These are phyloP conservation scores for Saccharum hybrid DNA, from an alignment of 202 grass and related monocot genomes.

Conservation along the genomic window DNA sequence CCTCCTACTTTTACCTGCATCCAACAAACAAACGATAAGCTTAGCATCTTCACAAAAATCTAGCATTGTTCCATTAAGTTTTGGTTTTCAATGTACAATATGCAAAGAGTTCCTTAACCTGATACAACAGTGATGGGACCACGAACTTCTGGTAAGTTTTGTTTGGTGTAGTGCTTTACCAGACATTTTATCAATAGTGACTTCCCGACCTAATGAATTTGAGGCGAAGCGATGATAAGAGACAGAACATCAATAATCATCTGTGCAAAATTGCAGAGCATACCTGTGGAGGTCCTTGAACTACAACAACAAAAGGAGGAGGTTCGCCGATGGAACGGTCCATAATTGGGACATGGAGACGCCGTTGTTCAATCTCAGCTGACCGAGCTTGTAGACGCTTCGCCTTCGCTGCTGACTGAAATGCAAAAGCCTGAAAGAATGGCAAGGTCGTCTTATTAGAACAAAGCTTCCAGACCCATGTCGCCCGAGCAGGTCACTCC, in stretches of 20 bases:
- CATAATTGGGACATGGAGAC: conserved; percentile 84
- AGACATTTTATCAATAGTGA: conserved; percentile 94
- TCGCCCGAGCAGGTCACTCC: not conserved
- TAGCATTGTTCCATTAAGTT: not conserved
- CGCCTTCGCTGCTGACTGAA: conserved; percentile 83
- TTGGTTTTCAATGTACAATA: not conserved
- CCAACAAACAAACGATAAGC: conserved; percentile 8
- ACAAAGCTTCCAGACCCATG: not conserved
- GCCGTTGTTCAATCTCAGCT: conserved; percentile 82
- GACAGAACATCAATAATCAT: conserved; percentile 3
- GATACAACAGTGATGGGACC: conserved; percentile 96
- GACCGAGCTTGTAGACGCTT: conserved; percentile 80
- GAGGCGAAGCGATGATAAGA: conserved; percentile 35
- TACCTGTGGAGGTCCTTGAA: conserved; percentile 92
- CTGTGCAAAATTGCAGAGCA: conserved; percentile 20
- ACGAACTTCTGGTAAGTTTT: conserved; percentile 83
- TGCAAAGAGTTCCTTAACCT: conserved; percentile 53
- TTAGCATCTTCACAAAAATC: conserved; percentile 34
- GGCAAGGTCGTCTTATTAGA: conserved; percentile 25
- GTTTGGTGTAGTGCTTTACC: conserved; percentile 95
- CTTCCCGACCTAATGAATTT: conserved; percentile 80
- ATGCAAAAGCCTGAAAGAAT: conserved; percentile 84
- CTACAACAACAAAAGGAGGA: conserved; percentile 90
- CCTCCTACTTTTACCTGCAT: conserved; percentile 84
- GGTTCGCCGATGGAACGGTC: conserved; percentile 83